Evolutionary conservation across 2,329 filamentous ascomycete species (phyloP).

Genomic region (Bipolaris oryzae): DNA sequence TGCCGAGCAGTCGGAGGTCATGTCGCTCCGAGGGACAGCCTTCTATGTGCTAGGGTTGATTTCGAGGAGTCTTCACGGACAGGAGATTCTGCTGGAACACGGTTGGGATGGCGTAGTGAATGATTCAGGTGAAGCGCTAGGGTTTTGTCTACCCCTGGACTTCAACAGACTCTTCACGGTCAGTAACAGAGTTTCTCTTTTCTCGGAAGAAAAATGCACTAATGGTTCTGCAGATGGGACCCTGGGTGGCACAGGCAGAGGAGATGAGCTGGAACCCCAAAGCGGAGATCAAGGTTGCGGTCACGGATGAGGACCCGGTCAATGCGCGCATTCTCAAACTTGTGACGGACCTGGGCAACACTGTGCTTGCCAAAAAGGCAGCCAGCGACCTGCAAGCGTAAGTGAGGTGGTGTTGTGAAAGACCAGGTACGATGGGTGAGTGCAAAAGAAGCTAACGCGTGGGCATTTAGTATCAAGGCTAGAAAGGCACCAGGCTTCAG

Average conservation of each 20-base stretch:
- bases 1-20: conserved; percentile 83
- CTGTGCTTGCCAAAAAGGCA: conserved; percentile 87
- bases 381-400: conserved; percentile 75
- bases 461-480: conserved; percentile 67
- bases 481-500: conserved; percentile 77
- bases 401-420: conserved; percentile 26
- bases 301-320: conserved; percentile 64
- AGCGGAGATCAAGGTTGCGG: conserved; percentile 60
- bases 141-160: conserved; percentile 83
- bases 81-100: conserved; percentile 86
- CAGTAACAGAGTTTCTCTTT: conserved; percentile 7
- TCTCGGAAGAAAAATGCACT: conserved; percentile 12
- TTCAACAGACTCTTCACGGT: conserved; percentile 80
- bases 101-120: conserved; percentile 95
- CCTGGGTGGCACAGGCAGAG: conserved; percentile 43
- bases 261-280: conserved; percentile 42
- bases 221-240: conserved; percentile 43
- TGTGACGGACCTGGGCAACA: conserved; percentile 88
- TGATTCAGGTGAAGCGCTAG: conserved; percentile 78
- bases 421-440: neutral
- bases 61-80: conserved; percentile 86
- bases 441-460: conserved; percentile 20
- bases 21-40: conserved; percentile 92
- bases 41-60: conserved; percentile 96
- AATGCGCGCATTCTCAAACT: conserved; percentile 81